Base-by-base conservation (phyloP, 768 basidiomycete genomes). In the Pulveroboletus sp. region DNA sequence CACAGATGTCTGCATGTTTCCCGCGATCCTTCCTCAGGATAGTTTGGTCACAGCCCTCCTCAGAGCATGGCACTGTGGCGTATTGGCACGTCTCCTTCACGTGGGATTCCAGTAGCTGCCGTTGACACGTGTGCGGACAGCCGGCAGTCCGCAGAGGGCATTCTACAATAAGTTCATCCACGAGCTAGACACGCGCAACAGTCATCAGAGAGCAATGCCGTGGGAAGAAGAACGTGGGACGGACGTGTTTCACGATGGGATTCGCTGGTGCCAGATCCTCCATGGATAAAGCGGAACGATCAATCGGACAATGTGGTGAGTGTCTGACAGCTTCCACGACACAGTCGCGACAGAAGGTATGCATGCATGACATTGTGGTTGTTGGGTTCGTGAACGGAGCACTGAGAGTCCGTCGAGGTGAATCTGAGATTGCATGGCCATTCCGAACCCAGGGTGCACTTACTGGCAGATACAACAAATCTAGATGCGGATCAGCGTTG, bases 261-360 rank as follows among this genome's bases (percentile, higher is more conserved):
- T 82, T 79, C n/a, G 87, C 85, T 16, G 83, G 80, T 1, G 60
- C 59, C 47, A 93, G 69, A 54, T 87, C 82, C n/a, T 69, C 70
- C n/a, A 69, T 47, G 2, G 71, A 67, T 27, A 94, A 73, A 0
- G 81, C 74, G 13, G 80, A 84, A 19, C 93, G 81, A 68, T 94
- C 92, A 26, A 95, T 81, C 11, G 93, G 93, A 64, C 93, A 95
- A 53, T 84, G 82, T 0, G 77, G 72, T 7, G 83, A 80, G 51
- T 86, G 79, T 12, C 68, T 64, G 4, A 94, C 75, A 0, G 92
- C 87, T 43, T 75, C 73, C n/a, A 71, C 58, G 51, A 93, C 88
- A 61, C 93, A 95, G 26, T 81, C 83, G n/a, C 69, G 68, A 65
- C 93, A 95, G 65, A 94, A 94, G 0, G 90, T 94, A 63, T 92